phyloP scores from a whole-genome alignment of 257 asterid species.

The Nemophila menziesii region DNA sequence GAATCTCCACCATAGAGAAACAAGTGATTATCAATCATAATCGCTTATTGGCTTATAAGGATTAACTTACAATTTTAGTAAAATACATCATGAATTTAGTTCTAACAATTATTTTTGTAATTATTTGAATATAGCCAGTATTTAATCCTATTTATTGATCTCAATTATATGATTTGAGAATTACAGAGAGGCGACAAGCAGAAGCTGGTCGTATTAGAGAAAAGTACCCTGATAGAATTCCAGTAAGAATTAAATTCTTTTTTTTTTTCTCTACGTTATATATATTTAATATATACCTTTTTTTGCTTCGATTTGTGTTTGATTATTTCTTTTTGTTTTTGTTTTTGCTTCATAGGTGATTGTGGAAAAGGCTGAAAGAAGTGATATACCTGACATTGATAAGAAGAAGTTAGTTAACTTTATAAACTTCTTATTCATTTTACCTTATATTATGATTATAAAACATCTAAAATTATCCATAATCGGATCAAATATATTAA shows the following conservation, averaged over 20 bases:
- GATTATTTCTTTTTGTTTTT: background rate
- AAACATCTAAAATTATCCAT: background rate
- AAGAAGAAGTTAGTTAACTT: slow-evolving; percentile 64
- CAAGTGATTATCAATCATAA: too few species aligned
- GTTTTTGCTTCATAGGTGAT: slow-evolving; percentile 45
- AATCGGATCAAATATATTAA: background rate
- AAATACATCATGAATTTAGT: background rate
- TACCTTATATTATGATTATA: too few species aligned
- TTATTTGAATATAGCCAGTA: too few species aligned
- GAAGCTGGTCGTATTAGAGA: slow-evolving; percentile 96
- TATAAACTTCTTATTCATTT: background rate
- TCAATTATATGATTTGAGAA: slow-evolving; percentile 1
- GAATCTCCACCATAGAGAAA: too few species aligned
- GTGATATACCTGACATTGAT: slow-evolving; percentile 88
- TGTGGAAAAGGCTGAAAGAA: slow-evolving; percentile 88
- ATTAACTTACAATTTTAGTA: too few species aligned
- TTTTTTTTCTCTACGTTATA: background rate
- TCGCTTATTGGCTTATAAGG: too few species aligned
- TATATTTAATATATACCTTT: background rate
- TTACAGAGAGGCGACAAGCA: slow-evolving; percentile 85
- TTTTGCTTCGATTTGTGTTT: slow-evolving; percentile 2
- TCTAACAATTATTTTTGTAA: too few species aligned
- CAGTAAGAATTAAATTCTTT: slow-evolving; percentile 30
- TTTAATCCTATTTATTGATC: background rate
- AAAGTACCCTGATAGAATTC: slow-evolving; percentile 96